A percentile compares a stretch with the other conserved stretches of the same genome.
phyloP scores from a whole-genome alignment of 2,329 filamentous ascomycete species.

The Pestalotiopsis sp. region DNA sequence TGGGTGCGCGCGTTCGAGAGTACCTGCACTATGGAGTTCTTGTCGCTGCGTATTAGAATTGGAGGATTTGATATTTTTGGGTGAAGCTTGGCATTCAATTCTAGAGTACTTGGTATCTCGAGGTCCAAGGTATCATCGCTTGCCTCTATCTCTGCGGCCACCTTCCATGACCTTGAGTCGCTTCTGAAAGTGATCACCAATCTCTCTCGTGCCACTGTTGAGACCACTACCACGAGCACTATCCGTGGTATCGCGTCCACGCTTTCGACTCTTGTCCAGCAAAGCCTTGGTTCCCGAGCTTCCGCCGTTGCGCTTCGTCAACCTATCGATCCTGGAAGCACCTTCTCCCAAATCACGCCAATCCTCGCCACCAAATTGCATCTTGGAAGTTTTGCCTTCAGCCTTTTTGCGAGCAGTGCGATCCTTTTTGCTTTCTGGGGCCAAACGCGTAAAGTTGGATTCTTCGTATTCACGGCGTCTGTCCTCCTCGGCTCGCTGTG shows the following conservation, averaged over 20 bases:
- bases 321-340: conserved; percentile 79
- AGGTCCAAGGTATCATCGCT: conserved; percentile 19
- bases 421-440: conserved; percentile 87
- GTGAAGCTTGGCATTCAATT: no score
- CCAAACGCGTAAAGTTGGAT: conserved; percentile 84
- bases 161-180: conserved; percentile 56
- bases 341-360: conserved; percentile 86
- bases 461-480: conserved; percentile 90
- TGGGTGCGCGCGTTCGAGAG: not conserved
- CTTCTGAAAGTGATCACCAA: conserved; percentile 77
- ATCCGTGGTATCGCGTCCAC: conserved; percentile 68
- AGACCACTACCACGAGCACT: conserved; percentile 66
- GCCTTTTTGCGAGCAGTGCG: conserved; percentile 62
- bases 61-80: no score
- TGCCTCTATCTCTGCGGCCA: conserved; percentile 39
- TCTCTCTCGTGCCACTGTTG: conserved; percentile 47
- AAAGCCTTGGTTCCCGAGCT: conserved; percentile 60
- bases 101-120: no score
- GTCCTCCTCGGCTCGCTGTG: conserved; percentile 74
- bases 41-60: no score
- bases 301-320: conserved; percentile 72
- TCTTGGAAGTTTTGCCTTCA: conserved; percentile 50
- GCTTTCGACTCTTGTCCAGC: conserved; percentile 85
- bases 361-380: conserved; percentile 88
- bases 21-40: no score